phyloP scores from a whole-genome alignment of 2,329 filamentous ascomycete genomes.

The Ceratocystis lukuohia region DNA sequence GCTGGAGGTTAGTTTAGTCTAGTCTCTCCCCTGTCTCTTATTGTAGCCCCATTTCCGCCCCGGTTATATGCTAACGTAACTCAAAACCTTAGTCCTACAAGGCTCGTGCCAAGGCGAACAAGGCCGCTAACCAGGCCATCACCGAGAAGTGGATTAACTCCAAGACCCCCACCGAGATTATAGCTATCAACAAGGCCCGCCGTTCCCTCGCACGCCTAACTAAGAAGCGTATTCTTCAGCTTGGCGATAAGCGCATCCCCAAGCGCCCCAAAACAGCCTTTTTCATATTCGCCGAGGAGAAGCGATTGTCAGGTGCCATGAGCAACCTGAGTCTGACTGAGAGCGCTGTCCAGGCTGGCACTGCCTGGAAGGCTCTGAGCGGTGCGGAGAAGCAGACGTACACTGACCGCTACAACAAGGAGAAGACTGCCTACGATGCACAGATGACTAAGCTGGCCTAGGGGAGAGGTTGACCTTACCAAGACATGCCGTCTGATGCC shows the following conservation, averaged over 20 bases:
- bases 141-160: slow-evolving; percentile 38
- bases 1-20: slow-evolving; percentile 30
- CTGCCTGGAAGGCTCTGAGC: slow-evolving; percentile 34
- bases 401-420: not conserved
- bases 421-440: not conserved
- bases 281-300: slow-evolving; percentile 29
- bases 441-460: slow-evolving; percentile 1
- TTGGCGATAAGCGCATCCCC: slow-evolving; percentile 38
- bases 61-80: not conserved
- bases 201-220: slow-evolving; percentile 29
- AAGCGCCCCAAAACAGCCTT: slow-evolving; percentile 28
- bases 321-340: slow-evolving; percentile 20
- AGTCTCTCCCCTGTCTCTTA: not conserved
- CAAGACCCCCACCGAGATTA: slow-evolving; percentile 30
- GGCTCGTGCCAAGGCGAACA: slow-evolving; percentile 30
- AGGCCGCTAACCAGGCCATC: slow-evolving; percentile 28
- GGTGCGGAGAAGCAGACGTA: slow-evolving; percentile 31
- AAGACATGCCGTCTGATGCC: no score
- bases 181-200: slow-evolving; percentile 37
- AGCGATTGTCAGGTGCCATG: slow-evolving; percentile 26
- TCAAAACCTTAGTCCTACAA: slow-evolving; percentile 27
- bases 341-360: slow-evolving; percentile 22
- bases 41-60: not conserved
- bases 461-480: not conserved
- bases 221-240: slow-evolving; percentile 23